phyloP scores from a whole-genome alignment of 1,284 basidiomycete genomes.

The Pulveroboletus sp. region DNA sequence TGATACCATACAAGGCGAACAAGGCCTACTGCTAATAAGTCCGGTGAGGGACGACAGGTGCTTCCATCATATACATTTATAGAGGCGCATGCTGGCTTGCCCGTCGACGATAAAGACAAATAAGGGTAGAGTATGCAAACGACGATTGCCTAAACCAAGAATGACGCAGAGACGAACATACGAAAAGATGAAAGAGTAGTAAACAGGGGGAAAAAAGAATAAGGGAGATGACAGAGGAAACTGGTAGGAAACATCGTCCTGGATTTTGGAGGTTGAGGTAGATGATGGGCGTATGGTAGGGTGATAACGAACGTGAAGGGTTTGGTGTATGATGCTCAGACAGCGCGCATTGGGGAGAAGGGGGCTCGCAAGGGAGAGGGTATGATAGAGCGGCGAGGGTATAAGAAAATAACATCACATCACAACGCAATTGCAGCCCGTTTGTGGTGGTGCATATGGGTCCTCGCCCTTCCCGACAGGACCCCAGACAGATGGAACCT shows the following conservation, averaged over 20 bases:
- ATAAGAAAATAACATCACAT: constrained; percentile 31
- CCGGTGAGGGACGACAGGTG: constrained; percentile 1
- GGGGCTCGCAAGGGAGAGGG: constrained; percentile 14
- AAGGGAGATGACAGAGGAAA: constrained; percentile 7
- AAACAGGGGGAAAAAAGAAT: neutral
- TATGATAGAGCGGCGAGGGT: constrained; percentile 32
- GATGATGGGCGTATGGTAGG: constrained; percentile 25
- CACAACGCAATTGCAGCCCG: constrained; percentile 32
- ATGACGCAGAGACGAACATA: constrained; percentile 1
- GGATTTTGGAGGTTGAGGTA: constrained; percentile 23
- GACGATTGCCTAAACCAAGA: constrained; percentile 24
- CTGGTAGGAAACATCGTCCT: constrained; percentile 24
- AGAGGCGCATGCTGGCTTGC: constrained; percentile 25
- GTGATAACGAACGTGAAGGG: constrained; percentile 26
- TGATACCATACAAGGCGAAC: constrained; percentile 1
- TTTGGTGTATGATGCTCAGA: constrained; percentile 18
- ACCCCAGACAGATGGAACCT: constrained; percentile 94
- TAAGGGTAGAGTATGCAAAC: constrained; percentile 26
- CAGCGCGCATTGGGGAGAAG: constrained; percentile 12
- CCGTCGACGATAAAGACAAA: constrained; percentile 32
- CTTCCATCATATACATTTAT: constrained; percentile 31
- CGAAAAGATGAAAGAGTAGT: neutral
- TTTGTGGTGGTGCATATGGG: constrained; percentile 71
- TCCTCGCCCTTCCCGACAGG: constrained; percentile 84
- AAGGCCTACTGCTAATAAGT: constrained; percentile 8